phyloP scores from a whole-genome alignment of 2,329 filamentous ascomycete genomes.

The Tolypocladium album region DNA sequence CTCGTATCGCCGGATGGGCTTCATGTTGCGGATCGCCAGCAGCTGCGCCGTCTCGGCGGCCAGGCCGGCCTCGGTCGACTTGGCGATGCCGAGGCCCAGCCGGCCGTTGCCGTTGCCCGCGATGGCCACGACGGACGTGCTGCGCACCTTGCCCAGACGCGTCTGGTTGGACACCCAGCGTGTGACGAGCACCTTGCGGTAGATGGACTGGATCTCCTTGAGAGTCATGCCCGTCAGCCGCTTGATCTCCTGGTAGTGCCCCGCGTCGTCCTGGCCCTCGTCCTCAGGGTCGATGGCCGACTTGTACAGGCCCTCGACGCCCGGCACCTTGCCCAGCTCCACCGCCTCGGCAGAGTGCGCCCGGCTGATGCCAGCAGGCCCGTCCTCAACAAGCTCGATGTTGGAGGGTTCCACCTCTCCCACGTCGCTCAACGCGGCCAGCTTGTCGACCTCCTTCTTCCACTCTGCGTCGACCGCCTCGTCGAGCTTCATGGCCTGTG shows the following conservation, averaged over 20 bases:
- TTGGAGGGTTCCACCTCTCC: slow-evolving; percentile 19
- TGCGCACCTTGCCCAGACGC: slow-evolving; percentile 84
- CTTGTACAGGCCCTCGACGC: slow-evolving; percentile 41
- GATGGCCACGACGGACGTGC: slow-evolving; percentile 64
- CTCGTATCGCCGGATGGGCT: slow-evolving; percentile 85
- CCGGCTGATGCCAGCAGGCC: slow-evolving; percentile 21
- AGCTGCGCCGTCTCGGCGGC: slow-evolving; percentile 64
- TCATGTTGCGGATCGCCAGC: slow-evolving; percentile 83
- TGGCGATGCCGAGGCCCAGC: slow-evolving; percentile 82
- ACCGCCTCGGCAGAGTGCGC: slow-evolving; percentile 33
- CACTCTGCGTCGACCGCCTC: slow-evolving; percentile 24
- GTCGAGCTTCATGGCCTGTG: slow-evolving; percentile 25
- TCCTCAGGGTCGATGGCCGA: slow-evolving; percentile 37
- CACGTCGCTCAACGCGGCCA: slow-evolving; percentile 18
- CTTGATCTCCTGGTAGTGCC: slow-evolving; percentile 41
- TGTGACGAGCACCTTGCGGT: slow-evolving; percentile 60
- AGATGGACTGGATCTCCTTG: slow-evolving; percentile 41
- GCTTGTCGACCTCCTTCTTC: slow-evolving; percentile 25
- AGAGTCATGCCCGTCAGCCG: slow-evolving; percentile 43
- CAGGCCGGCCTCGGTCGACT: slow-evolving; percentile 62
- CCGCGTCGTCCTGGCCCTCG: slow-evolving; percentile 37
- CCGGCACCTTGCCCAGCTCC: slow-evolving; percentile 40
- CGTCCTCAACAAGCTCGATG: slow-evolving; percentile 25
- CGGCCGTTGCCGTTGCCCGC: slow-evolving; percentile 82
- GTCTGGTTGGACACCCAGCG: slow-evolving; percentile 86